Evolutionary conservation across 768 basidiomycete species (phyloP).

Genomic region (Suillus discolor): DNA sequence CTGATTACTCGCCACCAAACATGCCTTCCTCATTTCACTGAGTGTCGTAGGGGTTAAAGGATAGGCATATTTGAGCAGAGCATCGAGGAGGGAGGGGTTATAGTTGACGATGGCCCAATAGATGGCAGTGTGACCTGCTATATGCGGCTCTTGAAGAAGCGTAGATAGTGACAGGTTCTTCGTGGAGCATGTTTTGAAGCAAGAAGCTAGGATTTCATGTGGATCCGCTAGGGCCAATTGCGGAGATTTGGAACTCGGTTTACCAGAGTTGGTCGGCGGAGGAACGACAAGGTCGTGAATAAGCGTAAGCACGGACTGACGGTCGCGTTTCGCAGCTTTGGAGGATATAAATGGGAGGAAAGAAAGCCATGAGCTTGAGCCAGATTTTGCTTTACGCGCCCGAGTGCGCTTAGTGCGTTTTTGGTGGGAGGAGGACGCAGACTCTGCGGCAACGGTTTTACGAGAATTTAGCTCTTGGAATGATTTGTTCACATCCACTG

Average conservation of each 20-base stretch:
- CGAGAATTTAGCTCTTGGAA: not conserved
- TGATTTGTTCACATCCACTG: not conserved
- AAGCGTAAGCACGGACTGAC: slow-evolving; percentile 50
- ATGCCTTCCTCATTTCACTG: slow-evolving; percentile 68
- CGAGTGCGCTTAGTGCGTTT: not conserved
- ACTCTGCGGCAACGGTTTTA: not conserved
- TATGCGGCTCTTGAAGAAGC: slow-evolving; percentile 27
- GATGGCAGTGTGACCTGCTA: slow-evolving; percentile 30
- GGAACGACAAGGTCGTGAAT: slow-evolving; percentile 51
- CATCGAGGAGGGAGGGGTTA: slow-evolving; percentile 42
- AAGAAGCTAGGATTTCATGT: slow-evolving; percentile 54
- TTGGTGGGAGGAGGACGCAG: not conserved
- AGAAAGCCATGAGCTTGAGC: slow-evolving; percentile 30
- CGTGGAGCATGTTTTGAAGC: slow-evolving; percentile 57
- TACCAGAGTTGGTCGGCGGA: slow-evolving; percentile 14
- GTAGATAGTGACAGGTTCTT: slow-evolving; percentile 45
- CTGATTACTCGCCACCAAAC: slow-evolving; percentile 42
- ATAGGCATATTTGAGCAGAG: slow-evolving; percentile 53
- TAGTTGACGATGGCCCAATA: slow-evolving; percentile 40
- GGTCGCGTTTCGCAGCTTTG: slow-evolving; percentile 46
- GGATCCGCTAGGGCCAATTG: not conserved
- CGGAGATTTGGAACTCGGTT: not conserved
- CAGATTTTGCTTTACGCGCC: not conserved
- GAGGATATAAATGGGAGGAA: slow-evolving; percentile 28
- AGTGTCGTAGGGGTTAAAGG: slow-evolving; percentile 45